Conservation (phyloP, 2,329 filamentous ascomycete genomes). For the Aspergillus tamarii region DNA sequence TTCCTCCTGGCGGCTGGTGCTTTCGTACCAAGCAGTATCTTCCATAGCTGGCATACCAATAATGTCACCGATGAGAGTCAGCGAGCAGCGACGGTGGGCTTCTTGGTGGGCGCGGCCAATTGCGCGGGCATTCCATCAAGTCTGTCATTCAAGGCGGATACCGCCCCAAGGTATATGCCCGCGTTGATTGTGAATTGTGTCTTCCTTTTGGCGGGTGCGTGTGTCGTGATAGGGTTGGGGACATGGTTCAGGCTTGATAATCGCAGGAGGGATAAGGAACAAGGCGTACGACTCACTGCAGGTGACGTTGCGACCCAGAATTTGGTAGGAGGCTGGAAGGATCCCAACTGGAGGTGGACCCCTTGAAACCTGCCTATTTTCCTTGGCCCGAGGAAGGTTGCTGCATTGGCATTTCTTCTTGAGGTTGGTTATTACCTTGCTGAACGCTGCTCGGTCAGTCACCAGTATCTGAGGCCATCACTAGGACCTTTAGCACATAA, state of each 20-base stretch:
- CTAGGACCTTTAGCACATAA: not conserved
- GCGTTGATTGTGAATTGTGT: slow-evolving; percentile 17
- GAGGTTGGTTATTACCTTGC: no score
- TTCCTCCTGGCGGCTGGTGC: slow-evolving; percentile 16
- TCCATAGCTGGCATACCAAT: slow-evolving; percentile 21
- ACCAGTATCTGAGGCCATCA: not conserved
- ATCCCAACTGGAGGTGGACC: slow-evolving; percentile 19
- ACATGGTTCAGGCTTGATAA: slow-evolving; percentile 17
- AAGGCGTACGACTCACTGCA: slow-evolving; percentile 13
- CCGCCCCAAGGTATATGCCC: slow-evolving; percentile 14
- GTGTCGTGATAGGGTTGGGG: slow-evolving; percentile 13
- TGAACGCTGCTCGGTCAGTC: not conserved
- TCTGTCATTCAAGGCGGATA: slow-evolving; percentile 16
- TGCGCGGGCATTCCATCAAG: slow-evolving; percentile 18
- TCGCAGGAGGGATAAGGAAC: slow-evolving; percentile 8
- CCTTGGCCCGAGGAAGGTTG: not conserved
- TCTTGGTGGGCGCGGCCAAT: slow-evolving; percentile 19
- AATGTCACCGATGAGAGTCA: slow-evolving; percentile 13
- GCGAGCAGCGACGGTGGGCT: slow-evolving; percentile 14
- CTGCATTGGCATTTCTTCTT: not conserved
- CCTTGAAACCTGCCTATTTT: not conserved
- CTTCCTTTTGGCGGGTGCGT: slow-evolving; percentile 9
- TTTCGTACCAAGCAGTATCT: slow-evolving; percentile 14
- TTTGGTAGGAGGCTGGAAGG: slow-evolving; percentile 14
- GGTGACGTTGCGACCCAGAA: slow-evolving; percentile 13